Evolutionary conservation across 2,329 filamentous ascomycete species (phyloP).

Genomic region (Tolypocladium capitatum): DNA sequence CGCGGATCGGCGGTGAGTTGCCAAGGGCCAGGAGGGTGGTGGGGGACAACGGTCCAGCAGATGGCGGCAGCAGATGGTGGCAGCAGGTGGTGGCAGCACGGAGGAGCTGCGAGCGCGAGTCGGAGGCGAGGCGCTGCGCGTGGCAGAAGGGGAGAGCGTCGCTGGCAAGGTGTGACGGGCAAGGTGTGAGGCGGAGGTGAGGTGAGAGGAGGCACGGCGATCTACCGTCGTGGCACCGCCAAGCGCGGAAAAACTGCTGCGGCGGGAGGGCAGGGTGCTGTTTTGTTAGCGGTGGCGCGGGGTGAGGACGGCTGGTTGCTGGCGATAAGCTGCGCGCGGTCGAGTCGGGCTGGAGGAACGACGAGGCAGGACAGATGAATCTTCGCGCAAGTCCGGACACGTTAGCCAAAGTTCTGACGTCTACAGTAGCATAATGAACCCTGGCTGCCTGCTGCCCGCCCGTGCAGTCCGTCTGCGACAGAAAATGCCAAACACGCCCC

Average conservation of each 20-base stretch:
- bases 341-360: too few species aligned
- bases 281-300: background rate
- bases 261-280: background rate
- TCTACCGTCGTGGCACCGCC: background rate
- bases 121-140: background rate
- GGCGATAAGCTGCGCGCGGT: background rate
- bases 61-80: too few species aligned
- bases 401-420: background rate
- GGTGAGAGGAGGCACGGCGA: background rate
- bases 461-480: background rate
- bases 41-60: background rate
- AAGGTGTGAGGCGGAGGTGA: too few species aligned
- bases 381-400: background rate
- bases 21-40: background rate
- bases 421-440: background rate
- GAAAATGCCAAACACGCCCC: too few species aligned
- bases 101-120: background rate
- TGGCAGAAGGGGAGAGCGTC: background rate
- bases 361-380: background rate
- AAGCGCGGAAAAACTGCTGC: background rate
- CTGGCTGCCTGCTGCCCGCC: background rate
- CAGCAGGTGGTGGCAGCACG: background rate
- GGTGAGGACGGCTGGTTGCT: background rate
- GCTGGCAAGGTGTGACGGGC: background rate
- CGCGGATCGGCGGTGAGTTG: conserved; percentile 1